Base-by-base conservation (phyloP, 768 basidiomycete genomes). In the Scleroderma citrinum region DNA sequence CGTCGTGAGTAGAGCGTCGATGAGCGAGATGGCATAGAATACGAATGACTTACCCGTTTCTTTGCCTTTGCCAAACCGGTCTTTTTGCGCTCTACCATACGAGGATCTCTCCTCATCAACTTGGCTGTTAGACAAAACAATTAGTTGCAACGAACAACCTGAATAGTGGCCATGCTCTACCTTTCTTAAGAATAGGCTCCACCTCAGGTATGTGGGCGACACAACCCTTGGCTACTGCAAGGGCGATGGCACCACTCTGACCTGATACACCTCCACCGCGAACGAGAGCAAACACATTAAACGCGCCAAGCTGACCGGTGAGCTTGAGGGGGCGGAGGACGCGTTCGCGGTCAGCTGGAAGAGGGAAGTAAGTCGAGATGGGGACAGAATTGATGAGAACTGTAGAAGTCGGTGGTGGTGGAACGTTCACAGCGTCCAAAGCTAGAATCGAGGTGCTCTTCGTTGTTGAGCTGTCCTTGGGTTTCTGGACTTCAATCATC, bases 51-150 rank as follows among this genome's bases (percentile, higher is more conserved):
- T 68, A 93, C 92, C 72, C 78, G 77, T 71, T 94, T 93, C 69
- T 94, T 83, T 51, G 95, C 92, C 74, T 96, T 96, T 51, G 87
- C 81, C 60, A 82, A 67, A 50, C 91, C 91, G 14, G 95, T 90
- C 79, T 99, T 99, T 74, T 99, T 99, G 59, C 95, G 78, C 71
- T 99, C 95, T 26, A 96, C 94, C 90, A 95, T 90, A 68, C 96
- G 86, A 40, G 93, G 92, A 74, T 99, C 95, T 59, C 94, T 83
- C 65, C 82, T 81, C 50, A 92, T 69, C 41, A 94, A 72, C 72
- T 91, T 86, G 51, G 89, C 94, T 96, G 21, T 44, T 29, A 19
- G 26, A 62, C 16, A 19, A 26, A 39, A 48, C 17, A 41, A 7
- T 26, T 17, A 19, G 34, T 29, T 50, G 46, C 40, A 54, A 21